Percentiles rank a stretch among this genome's conserved stretches.
Evolutionary conservation across 83 land plant species (phyloP).

Genomic region (Picea engelmannii): DNA sequence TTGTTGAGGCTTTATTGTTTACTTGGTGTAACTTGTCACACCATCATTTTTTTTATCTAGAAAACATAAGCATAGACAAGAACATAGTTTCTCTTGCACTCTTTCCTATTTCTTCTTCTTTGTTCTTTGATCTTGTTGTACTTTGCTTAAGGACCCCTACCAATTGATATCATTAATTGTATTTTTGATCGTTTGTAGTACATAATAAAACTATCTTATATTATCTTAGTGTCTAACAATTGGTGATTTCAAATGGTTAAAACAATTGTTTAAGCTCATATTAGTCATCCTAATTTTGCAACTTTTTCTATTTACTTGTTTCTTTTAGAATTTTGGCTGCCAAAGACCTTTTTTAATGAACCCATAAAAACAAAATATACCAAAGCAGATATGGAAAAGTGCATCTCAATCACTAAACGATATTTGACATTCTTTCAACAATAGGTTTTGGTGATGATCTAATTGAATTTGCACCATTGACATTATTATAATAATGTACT

Average conservation of each 20-base stretch:
- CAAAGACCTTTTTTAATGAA: neutral
- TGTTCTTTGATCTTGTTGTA: no score
- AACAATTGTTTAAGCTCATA: neutral
- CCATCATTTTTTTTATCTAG: neutral
- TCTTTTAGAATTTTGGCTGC: neutral
- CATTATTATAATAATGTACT: no score
- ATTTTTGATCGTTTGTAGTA: no score
- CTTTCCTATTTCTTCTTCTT: no score
- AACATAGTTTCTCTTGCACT: no score
- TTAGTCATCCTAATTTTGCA: neutral
- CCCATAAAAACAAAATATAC: neutral
- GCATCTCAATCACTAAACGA: neutral
- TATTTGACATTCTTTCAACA: neutral
- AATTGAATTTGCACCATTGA: no score
- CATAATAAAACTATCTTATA: no score
- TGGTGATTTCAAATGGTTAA: neutral
- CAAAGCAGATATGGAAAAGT: neutral
- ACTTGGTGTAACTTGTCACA: neutral
- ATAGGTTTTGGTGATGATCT: no score
- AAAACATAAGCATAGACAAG: no score
- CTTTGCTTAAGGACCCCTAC: no score
- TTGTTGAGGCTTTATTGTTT: neutral
- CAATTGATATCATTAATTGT: no score
- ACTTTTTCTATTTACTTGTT: neutral
- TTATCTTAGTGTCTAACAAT: neutral